phyloP scores from a whole-genome alignment of 441 rosid species.

The Populus hybrid region DNA sequence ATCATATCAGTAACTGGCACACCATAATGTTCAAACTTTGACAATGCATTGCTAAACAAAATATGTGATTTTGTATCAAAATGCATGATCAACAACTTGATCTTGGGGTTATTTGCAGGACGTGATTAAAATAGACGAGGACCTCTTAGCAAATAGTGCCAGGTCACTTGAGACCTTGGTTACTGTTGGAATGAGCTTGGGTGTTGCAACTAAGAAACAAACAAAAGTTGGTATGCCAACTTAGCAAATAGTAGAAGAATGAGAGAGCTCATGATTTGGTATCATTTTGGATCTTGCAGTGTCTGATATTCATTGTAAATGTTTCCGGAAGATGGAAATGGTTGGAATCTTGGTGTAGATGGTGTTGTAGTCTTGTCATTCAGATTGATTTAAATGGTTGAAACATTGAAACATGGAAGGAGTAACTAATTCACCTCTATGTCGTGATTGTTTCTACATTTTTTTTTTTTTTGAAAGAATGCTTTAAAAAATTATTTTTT shows the following conservation, averaged over 20 bases:
- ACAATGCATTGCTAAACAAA: neutral
- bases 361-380: neutral
- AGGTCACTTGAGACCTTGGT: constrained; percentile 90
- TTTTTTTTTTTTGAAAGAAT: too few species aligned
- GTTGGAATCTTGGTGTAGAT: neutral
- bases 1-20: neutral
- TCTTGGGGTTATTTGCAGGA: constrained; percentile 33
- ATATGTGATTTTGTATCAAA: neutral
- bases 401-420: neutral
- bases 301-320: neutral
- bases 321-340: neutral
- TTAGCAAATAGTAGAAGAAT: neutral
- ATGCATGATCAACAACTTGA: neutral
- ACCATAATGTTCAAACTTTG: neutral
- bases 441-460: too few species aligned
- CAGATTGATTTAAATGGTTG: too few species aligned
- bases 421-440: neutral
- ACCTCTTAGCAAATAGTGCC: constrained; percentile 69
- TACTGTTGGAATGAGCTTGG: constrained; percentile 75
- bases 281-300: neutral
- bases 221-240: constrained; percentile 21
- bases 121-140: constrained; percentile 60
- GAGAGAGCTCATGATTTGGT: neutral
- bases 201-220: constrained; percentile 47
- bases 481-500: too few species aligned